These are phyloP conservation scores for Pichia sorboxylosa DNA, from an alignment of 1,139 yeast species.

Conservation along the genomic window DNA sequence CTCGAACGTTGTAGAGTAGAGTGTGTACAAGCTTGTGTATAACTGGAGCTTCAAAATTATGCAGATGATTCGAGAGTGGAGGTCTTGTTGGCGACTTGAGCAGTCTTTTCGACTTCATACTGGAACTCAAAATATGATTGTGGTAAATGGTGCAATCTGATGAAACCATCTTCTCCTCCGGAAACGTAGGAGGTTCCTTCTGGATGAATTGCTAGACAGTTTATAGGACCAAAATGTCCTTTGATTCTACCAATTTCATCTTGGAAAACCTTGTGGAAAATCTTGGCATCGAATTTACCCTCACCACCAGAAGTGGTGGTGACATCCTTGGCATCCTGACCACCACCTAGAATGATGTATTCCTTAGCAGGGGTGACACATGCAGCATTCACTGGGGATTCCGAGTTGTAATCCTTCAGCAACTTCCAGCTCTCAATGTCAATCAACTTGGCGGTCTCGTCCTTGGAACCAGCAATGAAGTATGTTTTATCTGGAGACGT, in stretches of 20 bases:
- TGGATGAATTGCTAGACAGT: slow-evolving; percentile 89
- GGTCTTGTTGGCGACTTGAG: slow-evolving; percentile 23
- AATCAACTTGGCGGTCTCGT: slow-evolving; percentile 71
- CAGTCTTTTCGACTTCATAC: slow-evolving; percentile 84
- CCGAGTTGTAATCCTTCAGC: slow-evolving; percentile 71
- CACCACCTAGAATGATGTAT: slow-evolving; percentile 92
- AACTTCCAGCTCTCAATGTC: slow-evolving; percentile 67
- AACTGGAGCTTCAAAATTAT: no score
- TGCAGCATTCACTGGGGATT: slow-evolving; percentile 93
- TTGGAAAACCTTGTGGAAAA: slow-evolving; percentile 87
- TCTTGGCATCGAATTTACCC: slow-evolving; percentile 95
- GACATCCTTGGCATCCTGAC: slow-evolving; percentile 98
- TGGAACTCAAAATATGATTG: slow-evolving; percentile 85
- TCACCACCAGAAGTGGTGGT: slow-evolving; percentile 90
- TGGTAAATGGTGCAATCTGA: slow-evolving; percentile 89
- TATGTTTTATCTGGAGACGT: slow-evolving; percentile 80
- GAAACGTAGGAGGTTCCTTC: slow-evolving; percentile 87
- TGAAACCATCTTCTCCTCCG: slow-evolving; percentile 97
- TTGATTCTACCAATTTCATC: slow-evolving; percentile 95
- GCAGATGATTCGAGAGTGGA: no score
- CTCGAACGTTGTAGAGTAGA: no score
- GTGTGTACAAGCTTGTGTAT: no score
- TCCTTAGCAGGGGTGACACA: slow-evolving; percentile 88
- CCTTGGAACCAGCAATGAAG: slow-evolving; percentile 88
- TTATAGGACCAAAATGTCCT: slow-evolving; percentile 98